Evolutionary conservation across 116 monocot genomes (phyloP), one percentile per base, ranked within the genome.

Genomic region (Trichopus zeylanicus): DNA sequence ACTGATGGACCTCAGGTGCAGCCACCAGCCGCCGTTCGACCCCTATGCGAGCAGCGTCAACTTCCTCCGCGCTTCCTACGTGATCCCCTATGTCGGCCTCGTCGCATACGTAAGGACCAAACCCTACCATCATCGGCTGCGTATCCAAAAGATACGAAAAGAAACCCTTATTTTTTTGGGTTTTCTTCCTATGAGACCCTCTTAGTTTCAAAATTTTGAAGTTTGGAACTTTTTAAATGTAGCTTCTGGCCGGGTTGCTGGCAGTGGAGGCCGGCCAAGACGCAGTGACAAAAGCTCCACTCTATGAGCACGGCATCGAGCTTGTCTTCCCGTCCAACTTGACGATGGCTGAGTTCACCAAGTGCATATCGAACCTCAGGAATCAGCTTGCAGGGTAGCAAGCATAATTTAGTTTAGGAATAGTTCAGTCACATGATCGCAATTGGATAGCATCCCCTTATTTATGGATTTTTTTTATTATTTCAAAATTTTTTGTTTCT

Each of bases 21-120:
- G 12, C 5, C 38, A 76, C 20, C 29, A 67, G 0, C 75, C 75
- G 0, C 80, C 80, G 0, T 84, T 84, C 29, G 79, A 84, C 46
- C 84, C 84, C 7, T 79, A 79, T 37, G 31, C 29, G 10, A 70
- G 67, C 58, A 60, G 55, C 12, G 28, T 84, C 49, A 79, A 79
- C 66, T 84, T 27, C 59, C 57, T 84, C 26, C 47, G 79, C 3
- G 84, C 79, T 27, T 69, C 73, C 26, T 84, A 84, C 46, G 5
- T 79, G 25, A 65, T 84, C 25, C 84, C 84, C 28, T 79, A 84
- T 51, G 61, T 84, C 4, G 84, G 84, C 0, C 68, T 84, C 51
- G 72, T 64, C 16, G 84, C 79, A 3, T 84, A 84, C 49, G 76
- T 76, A 1, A n/a, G 84, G 84, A 6, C 29, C 79, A 2, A 84